Conservation (phyloP, 371 early-diverging fungal species). For the Mucor irregularis region DNA sequence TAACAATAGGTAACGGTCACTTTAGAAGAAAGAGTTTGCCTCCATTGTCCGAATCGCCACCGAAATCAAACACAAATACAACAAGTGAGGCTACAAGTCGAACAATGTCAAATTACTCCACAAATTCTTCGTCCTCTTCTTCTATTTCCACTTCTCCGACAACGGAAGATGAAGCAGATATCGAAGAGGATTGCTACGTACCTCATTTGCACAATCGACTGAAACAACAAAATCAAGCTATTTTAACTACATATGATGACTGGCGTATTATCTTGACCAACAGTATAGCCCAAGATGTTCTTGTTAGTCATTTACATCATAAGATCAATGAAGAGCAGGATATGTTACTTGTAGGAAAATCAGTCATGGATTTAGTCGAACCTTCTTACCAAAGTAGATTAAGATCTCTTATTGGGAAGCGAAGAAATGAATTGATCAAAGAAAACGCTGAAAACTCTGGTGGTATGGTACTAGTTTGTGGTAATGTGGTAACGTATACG, state of each 20-base stretch:
- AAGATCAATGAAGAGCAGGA: constrained; percentile 8
- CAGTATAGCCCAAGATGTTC: constrained; percentile 54
- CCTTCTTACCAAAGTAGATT: constrained; percentile 57
- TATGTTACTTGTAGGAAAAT: constrained; percentile 42
- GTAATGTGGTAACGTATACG: constrained; percentile 62
- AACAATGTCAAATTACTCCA: not conserved
- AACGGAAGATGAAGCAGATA: constrained; percentile 1
- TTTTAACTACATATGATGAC: constrained; percentile 61
- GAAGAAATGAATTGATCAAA: constrained; percentile 29
- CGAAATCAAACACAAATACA: not conserved
- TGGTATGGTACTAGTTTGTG: constrained; percentile 52
- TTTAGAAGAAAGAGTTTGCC: not conserved
- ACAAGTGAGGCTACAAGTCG: no score
- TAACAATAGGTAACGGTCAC: not conserved
- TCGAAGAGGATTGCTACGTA: constrained; percentile 13
- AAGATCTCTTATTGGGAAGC: constrained; percentile 41
- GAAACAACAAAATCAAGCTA: constrained; percentile 64
- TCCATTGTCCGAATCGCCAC: not conserved
- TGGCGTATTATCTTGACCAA: constrained; percentile 63
- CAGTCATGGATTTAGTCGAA: constrained; percentile 57
- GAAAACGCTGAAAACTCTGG: constrained; percentile 33
- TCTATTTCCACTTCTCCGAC: not conserved
- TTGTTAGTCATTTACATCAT: constrained; percentile 38
- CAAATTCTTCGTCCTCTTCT: not conserved
- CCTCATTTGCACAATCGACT: constrained; percentile 41